These are phyloP conservation scores for Neophaeococcomyces mojaviensis DNA, from an alignment of 2,329 filamentous ascomycete species.

Conservation along the genomic window DNA sequence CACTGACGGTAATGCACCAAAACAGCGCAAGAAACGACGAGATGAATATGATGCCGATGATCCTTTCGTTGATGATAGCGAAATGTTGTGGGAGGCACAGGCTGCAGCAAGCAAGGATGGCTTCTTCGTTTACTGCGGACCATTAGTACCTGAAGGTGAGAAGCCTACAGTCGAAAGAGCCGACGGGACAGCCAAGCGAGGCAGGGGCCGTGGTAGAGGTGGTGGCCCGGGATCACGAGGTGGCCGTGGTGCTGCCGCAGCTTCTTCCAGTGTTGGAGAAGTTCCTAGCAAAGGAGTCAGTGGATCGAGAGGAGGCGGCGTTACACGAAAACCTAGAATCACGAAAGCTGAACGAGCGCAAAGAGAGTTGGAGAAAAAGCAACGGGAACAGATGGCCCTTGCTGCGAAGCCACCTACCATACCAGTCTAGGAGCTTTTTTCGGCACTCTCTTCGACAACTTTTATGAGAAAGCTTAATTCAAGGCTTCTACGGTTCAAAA, in stretches of 20 bases:
- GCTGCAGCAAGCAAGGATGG: conserved; percentile 90
- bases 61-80: conserved; percentile 78
- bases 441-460: conserved; percentile 34
- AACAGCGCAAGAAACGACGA: conserved; percentile 63
- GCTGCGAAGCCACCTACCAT: neutral
- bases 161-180: conserved; percentile 64
- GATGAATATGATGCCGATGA: conserved; percentile 62
- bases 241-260: conserved; percentile 21
- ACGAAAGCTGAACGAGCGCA: conserved; percentile 78
- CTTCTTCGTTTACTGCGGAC: conserved; percentile 96
- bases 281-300: conserved; percentile 17
- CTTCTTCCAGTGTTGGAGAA: conserved; percentile 14
- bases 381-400: conserved; percentile 54
- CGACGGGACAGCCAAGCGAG: conserved; percentile 54
- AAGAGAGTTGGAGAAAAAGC: conserved; percentile 72
- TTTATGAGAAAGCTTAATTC: too few species aligned
- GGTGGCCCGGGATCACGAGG: conserved; percentile 42
- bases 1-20: conserved; percentile 50
- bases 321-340: conserved; percentile 66
- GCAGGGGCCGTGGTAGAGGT: conserved; percentile 47
- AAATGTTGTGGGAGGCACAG: conserved; percentile 90
- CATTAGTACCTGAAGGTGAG: conserved; percentile 77
- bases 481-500: too few species aligned
- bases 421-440: too few species aligned
- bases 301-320: conserved; percentile 34